These are phyloP conservation scores for Syzygium jambos DNA, from an alignment of 345 rosid species.

Conservation along the genomic window DNA sequence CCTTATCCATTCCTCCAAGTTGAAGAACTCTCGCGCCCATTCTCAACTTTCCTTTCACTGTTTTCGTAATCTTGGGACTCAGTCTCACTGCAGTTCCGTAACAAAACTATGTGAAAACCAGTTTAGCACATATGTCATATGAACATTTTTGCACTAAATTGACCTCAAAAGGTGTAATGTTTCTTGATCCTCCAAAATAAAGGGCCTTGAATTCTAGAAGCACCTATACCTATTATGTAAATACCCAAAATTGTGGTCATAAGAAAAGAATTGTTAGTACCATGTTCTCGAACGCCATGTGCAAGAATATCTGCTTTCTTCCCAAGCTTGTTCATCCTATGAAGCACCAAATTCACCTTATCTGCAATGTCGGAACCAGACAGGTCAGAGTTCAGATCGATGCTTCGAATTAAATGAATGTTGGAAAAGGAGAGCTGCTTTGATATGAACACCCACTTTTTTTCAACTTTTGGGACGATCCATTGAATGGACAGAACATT, in stretches of 20 bases:
- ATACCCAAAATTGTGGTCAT: neutral
- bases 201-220: neutral
- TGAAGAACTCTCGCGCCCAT: constrained; percentile 34
- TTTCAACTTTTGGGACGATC: neutral
- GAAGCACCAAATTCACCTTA: constrained; percentile 9
- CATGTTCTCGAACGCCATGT: constrained; percentile 24
- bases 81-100: constrained; percentile 20
- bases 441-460: neutral
- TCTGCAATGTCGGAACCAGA: constrained; percentile 4
- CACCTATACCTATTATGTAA: neutral
- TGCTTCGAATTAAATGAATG: neutral
- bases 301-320: constrained; percentile 29
- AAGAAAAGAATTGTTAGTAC: constrained; percentile 3
- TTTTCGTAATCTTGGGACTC: constrained; percentile 25
- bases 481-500: neutral
- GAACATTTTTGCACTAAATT: neutral
- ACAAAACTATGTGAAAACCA: neutral
- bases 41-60: constrained; percentile 33
- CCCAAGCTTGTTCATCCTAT: constrained; percentile 22
- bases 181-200: neutral
- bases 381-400: neutral
- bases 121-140: neutral
- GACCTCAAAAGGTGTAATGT: neutral
- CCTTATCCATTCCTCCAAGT: constrained; percentile 35
- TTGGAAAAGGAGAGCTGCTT: neutral